Percentiles rank a stretch among this genome's conserved stretches.
These are phyloP conservation scores for Rhodotorula toruloides DNA, from an alignment of 768 basidiomycete species.

Conservation along the genomic window DNA sequence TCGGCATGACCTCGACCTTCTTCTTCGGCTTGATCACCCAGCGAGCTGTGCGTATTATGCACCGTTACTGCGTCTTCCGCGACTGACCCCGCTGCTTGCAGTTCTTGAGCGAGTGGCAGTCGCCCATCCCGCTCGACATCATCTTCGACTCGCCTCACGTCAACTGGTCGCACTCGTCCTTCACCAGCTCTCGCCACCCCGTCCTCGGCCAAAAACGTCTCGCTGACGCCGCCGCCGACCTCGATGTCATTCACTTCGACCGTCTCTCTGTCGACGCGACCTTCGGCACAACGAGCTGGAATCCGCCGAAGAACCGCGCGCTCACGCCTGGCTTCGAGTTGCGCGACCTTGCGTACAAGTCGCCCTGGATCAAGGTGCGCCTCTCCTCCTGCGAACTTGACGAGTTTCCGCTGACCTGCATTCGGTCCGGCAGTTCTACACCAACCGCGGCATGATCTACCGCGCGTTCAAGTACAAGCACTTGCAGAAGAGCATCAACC, in stretches of 20 bases:
- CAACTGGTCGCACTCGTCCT: conserved; percentile 35
- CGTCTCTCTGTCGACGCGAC: conserved; percentile 23
- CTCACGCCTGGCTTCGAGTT: conserved; percentile 28
- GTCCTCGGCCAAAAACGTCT: conserved; percentile 18
- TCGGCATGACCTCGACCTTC: conserved; percentile 38
- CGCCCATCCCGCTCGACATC: conserved; percentile 33
- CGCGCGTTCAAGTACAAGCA: conserved; percentile 35
- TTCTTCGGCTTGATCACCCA: conserved; percentile 35
- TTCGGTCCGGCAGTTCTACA: conserved; percentile 22
- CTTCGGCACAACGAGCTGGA: conserved; percentile 31
- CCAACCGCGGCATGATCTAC: conserved; percentile 33
- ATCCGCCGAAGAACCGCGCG: not conserved
- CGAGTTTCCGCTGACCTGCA: not conserved
- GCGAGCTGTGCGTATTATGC: conserved; percentile 16
- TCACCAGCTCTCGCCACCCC: conserved; percentile 13
- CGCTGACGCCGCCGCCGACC: conserved; percentile 16
- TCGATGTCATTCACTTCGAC: conserved; percentile 38
- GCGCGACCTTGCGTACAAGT: conserved; percentile 27
- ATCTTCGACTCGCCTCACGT: conserved; percentile 33
- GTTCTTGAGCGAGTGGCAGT: conserved; percentile 37
- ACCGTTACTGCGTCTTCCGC: too few species aligned
- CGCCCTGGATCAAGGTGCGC: conserved; percentile 31
- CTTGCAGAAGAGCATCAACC: conserved; percentile 24
- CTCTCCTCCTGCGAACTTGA: too few species aligned
- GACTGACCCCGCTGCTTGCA: not conserved